phyloP scores from a whole-genome alignment of 768 basidiomycete genomes.

The Phlebiopsis gigantea region DNA sequence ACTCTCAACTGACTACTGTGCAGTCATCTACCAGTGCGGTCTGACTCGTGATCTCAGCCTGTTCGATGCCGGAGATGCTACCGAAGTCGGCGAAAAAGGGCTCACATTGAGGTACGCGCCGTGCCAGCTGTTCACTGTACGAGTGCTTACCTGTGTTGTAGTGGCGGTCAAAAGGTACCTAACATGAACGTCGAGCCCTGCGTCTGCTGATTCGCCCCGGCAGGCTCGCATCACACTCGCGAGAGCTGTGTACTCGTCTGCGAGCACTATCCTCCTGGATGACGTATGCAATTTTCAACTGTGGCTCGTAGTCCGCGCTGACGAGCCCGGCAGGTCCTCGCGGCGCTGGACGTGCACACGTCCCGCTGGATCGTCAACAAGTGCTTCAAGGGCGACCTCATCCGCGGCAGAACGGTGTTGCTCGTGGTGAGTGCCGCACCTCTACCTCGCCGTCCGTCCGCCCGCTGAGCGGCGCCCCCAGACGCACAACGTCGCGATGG shows the following conservation, averaged over 20 bases:
- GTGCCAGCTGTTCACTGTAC: background rate
- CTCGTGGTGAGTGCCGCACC: constrained; percentile 35
- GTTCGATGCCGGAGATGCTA: constrained; percentile 30
- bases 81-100: constrained; percentile 43
- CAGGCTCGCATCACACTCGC: constrained; percentile 53
- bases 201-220: constrained; percentile 7
- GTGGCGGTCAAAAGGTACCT: constrained; percentile 7
- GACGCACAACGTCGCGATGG: constrained; percentile 49
- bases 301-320: background rate
- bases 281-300: constrained; percentile 37
- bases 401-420: constrained; percentile 45
- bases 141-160: background rate
- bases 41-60: constrained; percentile 25
- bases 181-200: constrained; percentile 19
- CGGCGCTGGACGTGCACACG: constrained; percentile 40
- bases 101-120: constrained; percentile 24
- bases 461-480: constrained; percentile 7
- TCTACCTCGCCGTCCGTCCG: background rate
- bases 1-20: background rate
- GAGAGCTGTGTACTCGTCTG: constrained; percentile 54
- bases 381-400: constrained; percentile 42
- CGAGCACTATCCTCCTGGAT: constrained; percentile 63
- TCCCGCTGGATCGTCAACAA: constrained; percentile 46
- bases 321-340: background rate
- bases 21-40: constrained; percentile 34